Percentiles rank a stretch among this genome's conserved stretches.
These are phyloP conservation scores for Microbotryum violaceum DNA, from an alignment of 1,284 basidiomycete genomes.

Conservation along the genomic window DNA sequence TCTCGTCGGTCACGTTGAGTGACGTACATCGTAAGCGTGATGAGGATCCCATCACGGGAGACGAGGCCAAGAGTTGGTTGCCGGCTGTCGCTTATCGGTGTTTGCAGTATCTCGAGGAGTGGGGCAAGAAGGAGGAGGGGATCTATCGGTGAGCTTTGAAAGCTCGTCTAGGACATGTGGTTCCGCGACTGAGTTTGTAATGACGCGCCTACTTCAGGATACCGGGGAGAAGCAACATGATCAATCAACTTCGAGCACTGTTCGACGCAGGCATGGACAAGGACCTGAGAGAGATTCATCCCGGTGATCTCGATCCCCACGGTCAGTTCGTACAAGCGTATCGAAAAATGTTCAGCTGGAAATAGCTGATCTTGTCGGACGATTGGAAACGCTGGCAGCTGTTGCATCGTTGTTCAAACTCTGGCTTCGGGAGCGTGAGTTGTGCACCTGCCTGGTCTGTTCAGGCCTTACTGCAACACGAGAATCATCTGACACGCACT, in stretches of 20 bases:
- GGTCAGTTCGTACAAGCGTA: background rate
- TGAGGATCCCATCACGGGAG: conserved; percentile 31
- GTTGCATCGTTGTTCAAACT: conserved; percentile 63
- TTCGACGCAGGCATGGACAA: conserved; percentile 26
- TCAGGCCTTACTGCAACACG: background rate
- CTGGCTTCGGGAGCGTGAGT: conserved; percentile 47
- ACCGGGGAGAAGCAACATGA: conserved; percentile 13
- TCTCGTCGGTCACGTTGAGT: background rate
- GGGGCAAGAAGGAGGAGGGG: conserved; percentile 76
- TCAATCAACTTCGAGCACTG: conserved; percentile 10
- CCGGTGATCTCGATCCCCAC: conserved; percentile 29
- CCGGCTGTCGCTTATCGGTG: conserved; percentile 68
- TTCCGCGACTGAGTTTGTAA: too few relatives aligned
- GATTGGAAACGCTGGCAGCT: conserved; percentile 41
- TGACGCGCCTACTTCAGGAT: background rate
- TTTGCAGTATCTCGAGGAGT: conserved; percentile 65
- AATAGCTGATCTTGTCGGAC: background rate
- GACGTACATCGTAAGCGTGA: background rate
- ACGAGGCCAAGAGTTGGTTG: conserved; percentile 52
- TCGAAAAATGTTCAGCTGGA: conserved; percentile 6
- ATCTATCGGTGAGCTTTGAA: conserved; percentile 54
- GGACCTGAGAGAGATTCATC: conserved; percentile 30
- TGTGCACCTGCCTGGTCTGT: background rate
- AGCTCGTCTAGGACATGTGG: background rate
- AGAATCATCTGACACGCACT: background rate